Evolutionary conservation across 352 stramenopile genomes (phyloP).

Genomic region (Phytopythium delawarense): DNA sequence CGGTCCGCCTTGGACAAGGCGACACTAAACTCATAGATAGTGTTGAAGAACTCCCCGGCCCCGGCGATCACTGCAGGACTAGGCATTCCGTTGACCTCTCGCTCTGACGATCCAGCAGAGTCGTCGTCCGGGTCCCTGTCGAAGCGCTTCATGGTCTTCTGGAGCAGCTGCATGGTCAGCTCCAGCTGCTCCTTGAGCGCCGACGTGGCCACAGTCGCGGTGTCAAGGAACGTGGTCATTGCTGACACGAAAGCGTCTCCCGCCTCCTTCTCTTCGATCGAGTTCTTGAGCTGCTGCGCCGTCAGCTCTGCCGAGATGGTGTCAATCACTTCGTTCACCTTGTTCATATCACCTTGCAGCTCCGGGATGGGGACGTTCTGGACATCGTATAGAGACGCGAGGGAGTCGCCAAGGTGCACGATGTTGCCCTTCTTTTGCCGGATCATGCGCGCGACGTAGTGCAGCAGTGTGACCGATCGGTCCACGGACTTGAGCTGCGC

Average conservation of each 20-base stretch:
- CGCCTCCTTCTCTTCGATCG: constrained; percentile 63
- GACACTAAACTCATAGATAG: constrained; percentile 80
- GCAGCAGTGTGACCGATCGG: constrained; percentile 58
- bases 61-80: constrained; percentile 29
- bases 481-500: constrained; percentile 63
- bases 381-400: constrained; percentile 67
- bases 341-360: constrained; percentile 64
- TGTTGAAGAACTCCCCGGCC: constrained; percentile 62
- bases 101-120: neutral
- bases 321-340: constrained; percentile 56
- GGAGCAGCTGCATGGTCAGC: constrained; percentile 36
- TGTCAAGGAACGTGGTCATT: constrained; percentile 62
- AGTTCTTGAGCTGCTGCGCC: constrained; percentile 69
- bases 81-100: constrained; percentile 9
- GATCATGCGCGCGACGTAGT: constrained; percentile 72
- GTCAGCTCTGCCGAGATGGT: constrained; percentile 58
- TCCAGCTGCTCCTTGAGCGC: constrained; percentile 48
- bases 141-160: constrained; percentile 61
- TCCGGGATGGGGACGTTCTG: constrained; percentile 76
- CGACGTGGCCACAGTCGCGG: constrained; percentile 21
- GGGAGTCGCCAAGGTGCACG: constrained; percentile 52
- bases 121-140: constrained; percentile 40
- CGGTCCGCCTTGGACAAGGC: constrained; percentile 67
- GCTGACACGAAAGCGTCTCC: constrained; percentile 58
- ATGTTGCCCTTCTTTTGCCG: constrained; percentile 63